Evolutionary conservation across 768 basidiomycete species (phyloP), one percentile per base, ranked within the genome.

Genomic region (Lactarius hengduanensis): DNA sequence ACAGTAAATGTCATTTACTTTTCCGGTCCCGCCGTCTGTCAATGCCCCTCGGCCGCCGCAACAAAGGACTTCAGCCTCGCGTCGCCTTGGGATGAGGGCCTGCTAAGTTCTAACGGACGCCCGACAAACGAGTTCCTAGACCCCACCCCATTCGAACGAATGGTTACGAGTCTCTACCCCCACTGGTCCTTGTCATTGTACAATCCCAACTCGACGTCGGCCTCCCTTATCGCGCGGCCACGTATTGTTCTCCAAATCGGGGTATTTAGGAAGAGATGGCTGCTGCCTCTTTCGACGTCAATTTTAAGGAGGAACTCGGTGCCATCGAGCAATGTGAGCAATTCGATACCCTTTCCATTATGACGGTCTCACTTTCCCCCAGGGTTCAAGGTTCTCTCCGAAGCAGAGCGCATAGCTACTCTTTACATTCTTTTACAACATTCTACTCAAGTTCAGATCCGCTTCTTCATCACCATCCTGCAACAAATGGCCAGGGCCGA

Each of bases 231-330:
- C n/a, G n/a, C n/a, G n/a, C n/a, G n/a, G n/a, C n/a, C 20, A 16
- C 34, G 6, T 22, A 34, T 53, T 63, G 2, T 64, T 58, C 50
- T 45, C 57, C 34, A 22, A 43, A 1, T 28, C 36, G 53, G 16
- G 30, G 28, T 41, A 62, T 56, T 68, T 70, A 89, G 81, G 95
- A 98, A 81, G 97, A 98, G 74, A 98, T 99, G 96, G 97, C 97
- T 67, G 94, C 95, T 11, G 97, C 97, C 68, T 98, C 96, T 70
- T 82, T 98, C 74, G 97, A 99, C 78, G 91, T 94, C 76, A 98
- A 98, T 83, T 99, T 99, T 78, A 99, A 98, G 79, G 97, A 98
- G 73, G 97, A 99, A 80, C 82, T 99, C 45, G 90, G 90, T 75
- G 97, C 97, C 74, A 99, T 98, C 83, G 97, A 99, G 84, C 96